Base-by-base conservation (phyloP, 2,329 filamentous ascomycete species). In the Epichloe bromicola region DNA sequence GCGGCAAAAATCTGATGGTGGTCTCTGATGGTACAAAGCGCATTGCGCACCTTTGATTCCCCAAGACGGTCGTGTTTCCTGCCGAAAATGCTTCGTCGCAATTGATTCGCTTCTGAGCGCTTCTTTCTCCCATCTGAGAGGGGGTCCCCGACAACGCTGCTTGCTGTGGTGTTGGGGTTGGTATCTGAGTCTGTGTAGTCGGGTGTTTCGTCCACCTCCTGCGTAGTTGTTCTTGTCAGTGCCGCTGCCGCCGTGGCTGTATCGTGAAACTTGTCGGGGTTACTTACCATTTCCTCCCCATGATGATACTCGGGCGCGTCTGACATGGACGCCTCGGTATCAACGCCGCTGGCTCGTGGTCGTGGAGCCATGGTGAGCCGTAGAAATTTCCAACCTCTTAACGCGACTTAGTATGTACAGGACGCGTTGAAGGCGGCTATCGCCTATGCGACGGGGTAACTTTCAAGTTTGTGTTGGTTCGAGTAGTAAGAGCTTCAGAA, bases 41-140 rank as follows among this genome's bases (percentile, higher is more conserved):
- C 23, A 41, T 44, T 47, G 14, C 63, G 12, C 75, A 91, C 88
- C 81, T 95, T 97, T 47, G 87, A 95, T 64, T 95, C 88, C 63
- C 91, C 89, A 7, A 98, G 70, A 49, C 85, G 80, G 62, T 95
- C 88, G 63, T 96, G 93, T 67, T 98, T 96, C 75, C 88, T 95
- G 63, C 89, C 90, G 61, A 96, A 85, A 55, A 96, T 88, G 66
- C 84, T 95, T 66, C 94, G 87, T 51, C 93, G 85, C 63, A 97
- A 76, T 67, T 94, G 85, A 57, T 89, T 88, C 53, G 85, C 90
- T 64, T 96, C 89, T 51, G 88, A 85, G 60, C 91, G 82, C 63
- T 84, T 82, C 72, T 86, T 94, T 49, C 90, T 83, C 33, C 88
- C 89, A 71, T 97, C 91, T 45, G 72, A 70, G 41, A 74, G 63